Percentiles rank a stretch among this genome's conserved stretches.
These are phyloP conservation scores for Carex scoparia DNA, from an alignment of 176 grass and related monocot species.

Conservation along the genomic window DNA sequence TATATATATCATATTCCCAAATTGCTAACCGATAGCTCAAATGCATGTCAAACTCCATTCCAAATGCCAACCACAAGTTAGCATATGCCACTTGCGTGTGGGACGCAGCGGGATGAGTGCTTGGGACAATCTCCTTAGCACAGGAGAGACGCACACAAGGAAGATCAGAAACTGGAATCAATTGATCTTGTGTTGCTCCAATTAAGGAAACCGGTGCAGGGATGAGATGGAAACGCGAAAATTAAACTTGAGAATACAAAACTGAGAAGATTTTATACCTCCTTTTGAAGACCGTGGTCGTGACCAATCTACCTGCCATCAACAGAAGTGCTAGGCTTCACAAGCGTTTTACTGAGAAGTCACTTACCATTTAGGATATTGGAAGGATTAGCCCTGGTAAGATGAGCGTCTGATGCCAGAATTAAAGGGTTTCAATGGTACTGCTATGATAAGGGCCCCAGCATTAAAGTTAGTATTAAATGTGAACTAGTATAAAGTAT, in stretches of 20 bases:
- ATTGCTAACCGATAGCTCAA: too few species aligned
- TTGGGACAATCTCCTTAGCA: too few species aligned
- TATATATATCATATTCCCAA: too few species aligned
- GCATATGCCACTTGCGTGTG: too few species aligned
- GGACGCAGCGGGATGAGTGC: too few species aligned
- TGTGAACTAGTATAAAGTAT: too few species aligned
- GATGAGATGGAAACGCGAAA: background rate
- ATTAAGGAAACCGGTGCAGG: background rate
- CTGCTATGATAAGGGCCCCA: too few species aligned
- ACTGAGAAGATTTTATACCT: background rate
- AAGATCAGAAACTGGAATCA: too few species aligned
- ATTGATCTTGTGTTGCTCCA: background rate
- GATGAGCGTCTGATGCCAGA: background rate
- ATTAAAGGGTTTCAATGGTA: background rate
- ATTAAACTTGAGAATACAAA: background rate
- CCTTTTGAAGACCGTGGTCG: background rate
- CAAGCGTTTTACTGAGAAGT: background rate
- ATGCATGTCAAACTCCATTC: too few species aligned
- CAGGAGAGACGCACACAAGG: too few species aligned
- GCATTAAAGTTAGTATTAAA: too few species aligned
- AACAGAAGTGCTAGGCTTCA: background rate
- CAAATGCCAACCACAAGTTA: too few species aligned
- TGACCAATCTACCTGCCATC: background rate
- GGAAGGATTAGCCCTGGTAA: background rate
- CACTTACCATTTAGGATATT: background rate